Evolutionary conservation across 139 green algal species (phyloP).

Genomic region (Asterochloris erici): DNA sequence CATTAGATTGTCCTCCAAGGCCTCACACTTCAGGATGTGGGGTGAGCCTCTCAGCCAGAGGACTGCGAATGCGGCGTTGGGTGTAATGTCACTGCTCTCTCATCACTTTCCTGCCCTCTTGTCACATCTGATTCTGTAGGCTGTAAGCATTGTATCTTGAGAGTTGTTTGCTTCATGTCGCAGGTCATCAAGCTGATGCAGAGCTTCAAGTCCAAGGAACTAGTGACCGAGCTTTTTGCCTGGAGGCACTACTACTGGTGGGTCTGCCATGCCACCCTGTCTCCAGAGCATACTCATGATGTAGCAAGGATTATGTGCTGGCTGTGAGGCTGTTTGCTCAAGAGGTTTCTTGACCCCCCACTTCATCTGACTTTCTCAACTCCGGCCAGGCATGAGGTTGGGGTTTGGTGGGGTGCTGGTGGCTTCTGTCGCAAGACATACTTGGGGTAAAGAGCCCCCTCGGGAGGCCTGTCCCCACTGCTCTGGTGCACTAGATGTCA

Average conservation of each 20-base stretch:
- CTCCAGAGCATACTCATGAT: background rate
- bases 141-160: background rate
- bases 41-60: too few relatives aligned
- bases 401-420: background rate
- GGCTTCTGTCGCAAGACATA: too few relatives aligned
- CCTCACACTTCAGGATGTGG: too few relatives aligned
- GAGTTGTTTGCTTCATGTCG: background rate
- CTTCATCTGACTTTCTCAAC: too few relatives aligned
- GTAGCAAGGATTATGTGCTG: too few relatives aligned
- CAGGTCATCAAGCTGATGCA: slow-evolving; percentile 98
- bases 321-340: too few relatives aligned
- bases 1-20: too few relatives aligned
- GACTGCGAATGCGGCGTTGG: too few relatives aligned
- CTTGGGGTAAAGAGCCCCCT: too few relatives aligned
- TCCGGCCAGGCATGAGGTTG: too few relatives aligned
- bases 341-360: too few relatives aligned
- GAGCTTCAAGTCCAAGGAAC: slow-evolving; percentile 94
- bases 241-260: slow-evolving; percentile 99
- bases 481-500: background rate
- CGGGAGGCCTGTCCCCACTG: too few relatives aligned
- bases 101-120: background rate
- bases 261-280: background rate
- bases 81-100: background rate
- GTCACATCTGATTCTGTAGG: background rate
- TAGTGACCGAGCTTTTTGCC: slow-evolving; percentile 94